Base-by-base conservation (phyloP, 1,284 basidiomycete species). In the Ceratobasidium sp. region DNA sequence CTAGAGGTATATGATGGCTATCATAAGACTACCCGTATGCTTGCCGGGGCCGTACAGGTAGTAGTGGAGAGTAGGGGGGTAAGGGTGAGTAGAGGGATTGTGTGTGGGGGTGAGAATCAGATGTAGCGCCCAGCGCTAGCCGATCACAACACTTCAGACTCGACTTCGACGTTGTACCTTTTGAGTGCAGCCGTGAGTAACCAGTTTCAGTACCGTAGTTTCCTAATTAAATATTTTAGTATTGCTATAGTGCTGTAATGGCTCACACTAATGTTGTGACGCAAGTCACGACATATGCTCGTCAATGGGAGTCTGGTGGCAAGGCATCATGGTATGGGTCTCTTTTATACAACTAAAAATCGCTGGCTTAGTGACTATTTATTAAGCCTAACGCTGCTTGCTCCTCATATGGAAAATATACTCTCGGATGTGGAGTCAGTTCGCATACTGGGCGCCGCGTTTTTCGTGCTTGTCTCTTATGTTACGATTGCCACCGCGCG, bases 181-280 rank as follows among this genome's bases (percentile, higher is more conserved):
- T 49, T 7, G 47, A 50, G 47, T 25, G 11, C 19, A 6, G 42
- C 47, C 21, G 47, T 50, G 21, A 23, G 47, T 50, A 50, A n/a
- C 42, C 23, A 14, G 7, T 21, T 50, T 16, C 11, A 13, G 23
- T 25, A 14, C 11, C 25, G 14, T 2, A 50, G 21, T 21, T 50
- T 21, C 23, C 21, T n/a, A 56, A 56, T 56, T 14, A 54, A 54
- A 27, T 30, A 46, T 46, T 46, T 6, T 46, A 30, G 53, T 29
- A 36, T 11, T 36, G 33, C 33, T 36, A 36, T 36, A 4, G 33
- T 11, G 4, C 33, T 36, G 64, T 47, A 39, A 67, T 67, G 64
- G 44, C 64, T 54, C 64, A 67, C 21, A 30, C 56, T 23, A 23
- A 56, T 56, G 64, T 67, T 56, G 64, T 67, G 64, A 39, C 64